Percentiles rank a stretch among this genome's conserved stretches.
Conservation (phyloP, 768 basidiomycete genomes). For the Termitomyces sp. region DNA sequence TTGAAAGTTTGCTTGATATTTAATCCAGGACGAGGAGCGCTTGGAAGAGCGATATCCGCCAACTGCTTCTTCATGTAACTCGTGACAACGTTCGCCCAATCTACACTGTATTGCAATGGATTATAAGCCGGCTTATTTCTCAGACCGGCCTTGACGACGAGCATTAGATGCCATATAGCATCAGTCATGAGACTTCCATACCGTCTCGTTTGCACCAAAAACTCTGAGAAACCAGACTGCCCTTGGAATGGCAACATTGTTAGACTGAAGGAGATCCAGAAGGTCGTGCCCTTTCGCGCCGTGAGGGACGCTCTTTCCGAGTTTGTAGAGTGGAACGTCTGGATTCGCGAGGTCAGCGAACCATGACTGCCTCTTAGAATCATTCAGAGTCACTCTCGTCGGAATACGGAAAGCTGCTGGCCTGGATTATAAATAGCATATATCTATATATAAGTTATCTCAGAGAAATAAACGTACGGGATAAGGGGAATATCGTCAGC, state of each 20-base stretch:
- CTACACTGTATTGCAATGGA: slow-evolving; percentile 76
- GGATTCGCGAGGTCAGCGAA: slow-evolving; percentile 79
- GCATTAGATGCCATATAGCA: slow-evolving; percentile 2
- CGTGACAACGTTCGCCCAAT: slow-evolving; percentile 80
- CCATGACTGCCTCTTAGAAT: slow-evolving; percentile 76
- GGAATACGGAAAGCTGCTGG: slow-evolving; percentile 72
- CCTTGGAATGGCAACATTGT: slow-evolving; percentile 72
- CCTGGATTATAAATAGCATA: slow-evolving; percentile 25
- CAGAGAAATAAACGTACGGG: slow-evolving; percentile 43
- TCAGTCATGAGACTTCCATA: slow-evolving; percentile 19
- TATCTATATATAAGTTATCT: background rate
- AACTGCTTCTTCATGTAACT: slow-evolving; percentile 81
- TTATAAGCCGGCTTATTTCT: slow-evolving; percentile 77
- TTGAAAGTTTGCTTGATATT: slow-evolving; percentile 86
- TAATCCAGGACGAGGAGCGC: slow-evolving; percentile 65
- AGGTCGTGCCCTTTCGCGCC: slow-evolving; percentile 83
- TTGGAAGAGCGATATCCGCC: slow-evolving; percentile 71
- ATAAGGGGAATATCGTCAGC: slow-evolving; percentile 50
- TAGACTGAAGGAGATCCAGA: slow-evolving; percentile 69
- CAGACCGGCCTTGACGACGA: slow-evolving; percentile 44
- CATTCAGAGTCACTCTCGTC: slow-evolving; percentile 75
- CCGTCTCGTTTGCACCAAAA: slow-evolving; percentile 84
- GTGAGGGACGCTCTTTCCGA: slow-evolving; percentile 83
- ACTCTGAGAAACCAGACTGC: slow-evolving; percentile 88
- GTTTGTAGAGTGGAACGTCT: slow-evolving; percentile 70